Percentiles rank a stretch among this genome's conserved stretches.
Evolutionary conservation across 2,329 filamentous ascomycete species (phyloP).

Genomic region (Lachnellula willkommii): DNA sequence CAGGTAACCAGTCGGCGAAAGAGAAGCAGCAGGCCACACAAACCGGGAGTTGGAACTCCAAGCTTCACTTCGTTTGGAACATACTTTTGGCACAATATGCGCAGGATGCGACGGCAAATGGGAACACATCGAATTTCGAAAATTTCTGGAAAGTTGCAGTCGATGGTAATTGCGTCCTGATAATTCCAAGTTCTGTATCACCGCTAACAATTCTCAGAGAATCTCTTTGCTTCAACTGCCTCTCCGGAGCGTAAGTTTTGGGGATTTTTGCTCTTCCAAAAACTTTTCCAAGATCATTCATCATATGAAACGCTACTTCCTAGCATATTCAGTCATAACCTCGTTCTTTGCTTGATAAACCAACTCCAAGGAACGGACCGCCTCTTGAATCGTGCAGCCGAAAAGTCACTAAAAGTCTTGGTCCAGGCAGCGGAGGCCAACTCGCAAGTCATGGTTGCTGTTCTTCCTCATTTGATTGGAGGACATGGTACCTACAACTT

Average conservation of each 20-base stretch:
- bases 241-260: slow-evolving; percentile 88
- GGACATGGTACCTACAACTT: slow-evolving; percentile 71
- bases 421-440: slow-evolving; percentile 58
- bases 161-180: slow-evolving; percentile 59
- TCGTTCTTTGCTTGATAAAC: slow-evolving; percentile 77
- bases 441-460: slow-evolving; percentile 51
- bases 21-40: slow-evolving; percentile 29
- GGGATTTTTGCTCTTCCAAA: slow-evolving; percentile 82
- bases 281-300: slow-evolving; percentile 55
- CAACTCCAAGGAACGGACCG: slow-evolving; percentile 73
- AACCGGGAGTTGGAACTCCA: slow-evolving; percentile 71
- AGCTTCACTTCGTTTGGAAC: slow-evolving; percentile 85
- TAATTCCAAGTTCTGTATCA: neutral
- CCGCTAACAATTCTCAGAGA: slow-evolving; percentile 48
- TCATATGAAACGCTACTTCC: slow-evolving; percentile 45
- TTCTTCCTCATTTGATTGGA: slow-evolving; percentile 64
- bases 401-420: slow-evolving; percentile 68
- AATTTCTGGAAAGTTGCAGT: slow-evolving; percentile 84
- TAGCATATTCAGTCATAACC: slow-evolving; percentile 73
- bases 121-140: slow-evolving; percentile 46
- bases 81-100: slow-evolving; percentile 59
- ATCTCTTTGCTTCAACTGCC: slow-evolving; percentile 73
- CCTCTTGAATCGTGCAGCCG: slow-evolving; percentile 73
- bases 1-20: slow-evolving; percentile 37
- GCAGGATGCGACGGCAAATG: slow-evolving; percentile 31